phyloP scores from a whole-genome alignment of 495 filamentous ascomycete species.

The Aspergillus diversus region DNA sequence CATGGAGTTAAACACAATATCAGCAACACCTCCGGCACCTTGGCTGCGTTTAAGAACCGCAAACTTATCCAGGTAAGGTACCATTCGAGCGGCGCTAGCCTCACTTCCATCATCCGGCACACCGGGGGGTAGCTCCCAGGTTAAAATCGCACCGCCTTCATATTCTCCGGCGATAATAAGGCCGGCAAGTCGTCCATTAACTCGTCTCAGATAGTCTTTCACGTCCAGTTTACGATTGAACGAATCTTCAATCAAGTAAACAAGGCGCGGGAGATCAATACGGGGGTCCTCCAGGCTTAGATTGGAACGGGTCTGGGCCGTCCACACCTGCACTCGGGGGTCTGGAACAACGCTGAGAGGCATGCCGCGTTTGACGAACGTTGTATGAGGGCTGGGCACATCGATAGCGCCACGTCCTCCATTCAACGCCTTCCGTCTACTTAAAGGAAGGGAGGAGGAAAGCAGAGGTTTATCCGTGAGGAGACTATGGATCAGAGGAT shows the following conservation, averaged over 20 bases:
- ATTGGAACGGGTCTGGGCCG: constrained; percentile 57
- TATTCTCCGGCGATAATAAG: constrained; percentile 95
- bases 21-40: constrained; percentile 89
- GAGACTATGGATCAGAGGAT: constrained; percentile 95
- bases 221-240: constrained; percentile 86
- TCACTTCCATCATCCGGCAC: constrained; percentile 56
- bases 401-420: constrained; percentile 31
- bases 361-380: constrained; percentile 89
- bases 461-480: constrained; percentile 92
- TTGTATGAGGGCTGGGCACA: constrained; percentile 55
- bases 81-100: constrained; percentile 57
- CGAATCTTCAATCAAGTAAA: constrained; percentile 91
- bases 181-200: constrained; percentile 79
- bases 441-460: constrained; percentile 83
- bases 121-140: constrained; percentile 82
- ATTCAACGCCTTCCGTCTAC: constrained; percentile 50
- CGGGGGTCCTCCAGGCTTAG: constrained; percentile 73
- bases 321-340: constrained; percentile 65
- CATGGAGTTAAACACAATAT: constrained; percentile 96
- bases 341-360: constrained; percentile 82
- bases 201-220: constrained; percentile 75
- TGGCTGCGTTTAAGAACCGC: constrained; percentile 87
- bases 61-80: constrained; percentile 98
- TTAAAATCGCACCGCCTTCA: constrained; percentile 92
- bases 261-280: constrained; percentile 80